phyloP scores from a whole-genome alignment of 306 rosid species.

The Castanea crenata region DNA sequence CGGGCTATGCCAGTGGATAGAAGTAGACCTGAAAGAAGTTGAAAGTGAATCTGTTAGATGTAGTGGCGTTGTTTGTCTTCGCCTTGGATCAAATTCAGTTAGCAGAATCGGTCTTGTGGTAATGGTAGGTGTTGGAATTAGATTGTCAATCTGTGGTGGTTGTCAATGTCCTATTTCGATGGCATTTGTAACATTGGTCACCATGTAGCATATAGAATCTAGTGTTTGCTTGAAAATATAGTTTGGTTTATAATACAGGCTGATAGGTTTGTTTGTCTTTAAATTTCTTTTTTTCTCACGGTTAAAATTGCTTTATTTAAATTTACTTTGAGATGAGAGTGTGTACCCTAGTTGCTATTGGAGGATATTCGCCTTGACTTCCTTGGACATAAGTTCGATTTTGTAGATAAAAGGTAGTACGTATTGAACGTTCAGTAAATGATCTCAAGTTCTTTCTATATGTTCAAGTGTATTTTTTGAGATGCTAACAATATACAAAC shows the following conservation, averaged over 20 bases:
- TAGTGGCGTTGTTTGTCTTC: constrained; percentile 23
- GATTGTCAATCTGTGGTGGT: constrained; percentile 14
- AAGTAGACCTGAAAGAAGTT: constrained; percentile 49
- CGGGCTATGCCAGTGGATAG: constrained; percentile 42
- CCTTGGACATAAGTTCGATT: neutral
- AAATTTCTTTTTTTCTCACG: neutral
- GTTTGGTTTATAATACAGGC: constrained; percentile 34
- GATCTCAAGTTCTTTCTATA: neutral
- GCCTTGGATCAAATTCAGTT: constrained; percentile 21
- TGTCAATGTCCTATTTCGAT: constrained; percentile 32
- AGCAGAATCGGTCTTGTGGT: constrained; percentile 24
- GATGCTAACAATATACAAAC: neutral
- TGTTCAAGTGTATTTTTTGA: neutral
- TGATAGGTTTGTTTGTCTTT: constrained; percentile 11
- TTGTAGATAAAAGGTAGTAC: neutral
- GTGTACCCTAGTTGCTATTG: neutral
- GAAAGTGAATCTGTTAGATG: constrained; percentile 34
- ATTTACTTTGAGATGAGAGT: neutral
- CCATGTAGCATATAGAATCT: constrained; percentile 47
- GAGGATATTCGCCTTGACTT: neutral
- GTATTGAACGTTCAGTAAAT: neutral
- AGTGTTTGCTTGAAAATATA: constrained; percentile 44
- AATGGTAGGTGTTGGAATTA: constrained; percentile 22
- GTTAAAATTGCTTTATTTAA: neutral
- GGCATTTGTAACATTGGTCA: constrained; percentile 41